Conservation (phyloP, 148 eudicot genomes). For the Vaccinium darrowii region DNA sequence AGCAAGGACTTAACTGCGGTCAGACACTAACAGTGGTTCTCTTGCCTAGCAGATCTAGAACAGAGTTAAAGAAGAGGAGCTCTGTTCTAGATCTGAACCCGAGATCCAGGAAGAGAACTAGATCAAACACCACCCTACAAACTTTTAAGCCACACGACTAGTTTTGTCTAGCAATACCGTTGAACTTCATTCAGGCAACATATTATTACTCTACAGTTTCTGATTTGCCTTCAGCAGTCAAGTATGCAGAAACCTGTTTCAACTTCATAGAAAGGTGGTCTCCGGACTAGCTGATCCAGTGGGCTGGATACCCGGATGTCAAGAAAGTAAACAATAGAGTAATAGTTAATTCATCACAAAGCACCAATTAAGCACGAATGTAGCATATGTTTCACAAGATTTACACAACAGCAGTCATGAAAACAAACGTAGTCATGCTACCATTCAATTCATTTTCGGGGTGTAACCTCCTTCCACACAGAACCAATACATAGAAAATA, state of each 20-base stretch:
- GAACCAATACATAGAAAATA: slow-evolving; percentile 6
- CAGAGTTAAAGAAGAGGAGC: too few relatives aligned
- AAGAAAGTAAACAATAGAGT: neutral
- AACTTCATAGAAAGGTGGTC: neutral
- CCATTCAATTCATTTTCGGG: neutral
- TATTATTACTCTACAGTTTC: neutral
- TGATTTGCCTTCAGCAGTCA: neutral
- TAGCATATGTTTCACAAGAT: neutral
- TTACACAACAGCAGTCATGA: neutral
- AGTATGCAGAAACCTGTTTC: neutral
- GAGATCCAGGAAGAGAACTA: too few relatives aligned
- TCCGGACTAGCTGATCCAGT: neutral
- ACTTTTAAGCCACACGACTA: neutral
- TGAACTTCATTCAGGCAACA: neutral
- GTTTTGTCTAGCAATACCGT: neutral
- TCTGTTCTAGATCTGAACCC: too few relatives aligned
- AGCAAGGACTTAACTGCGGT: too few relatives aligned
- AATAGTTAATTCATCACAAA: neutral
- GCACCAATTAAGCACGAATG: neutral
- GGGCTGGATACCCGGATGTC: neutral
- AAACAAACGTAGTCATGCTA: slow-evolving; percentile 10
- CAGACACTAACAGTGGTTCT: too few relatives aligned
- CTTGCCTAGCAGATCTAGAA: too few relatives aligned
- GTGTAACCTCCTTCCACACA: neutral
- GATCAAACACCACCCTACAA: too few relatives aligned